Evolutionary conservation across 2,329 filamentous ascomycete genomes (phyloP), one percentile per base, ranked within the genome.

Genomic region (Alternaria longipes): DNA sequence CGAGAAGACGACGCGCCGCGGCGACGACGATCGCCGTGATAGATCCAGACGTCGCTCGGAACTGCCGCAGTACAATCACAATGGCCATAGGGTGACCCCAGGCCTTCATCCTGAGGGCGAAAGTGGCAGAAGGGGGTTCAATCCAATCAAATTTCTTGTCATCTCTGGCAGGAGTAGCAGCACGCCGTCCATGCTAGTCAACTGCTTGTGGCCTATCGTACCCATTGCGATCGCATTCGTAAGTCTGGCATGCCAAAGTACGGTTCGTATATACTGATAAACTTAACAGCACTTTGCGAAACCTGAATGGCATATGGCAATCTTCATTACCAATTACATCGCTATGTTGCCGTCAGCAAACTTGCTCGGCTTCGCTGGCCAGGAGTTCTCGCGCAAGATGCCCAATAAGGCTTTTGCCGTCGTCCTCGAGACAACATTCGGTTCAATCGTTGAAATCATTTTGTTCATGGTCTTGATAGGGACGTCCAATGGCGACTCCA

Each of bases 331-430:
- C 59, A 89, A 89, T 49, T 93, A 93, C 74, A 85, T 93, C 62
- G 90, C 90, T 67, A 93, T 93, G 89, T 83, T 93, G 2, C 91
- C 91, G 0, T 88, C 89, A 49, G 91, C 91, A 57, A 93, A 93
- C 71, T 77, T 92, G 59, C 85, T 93, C 54, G 91, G 91, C 0
- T 93, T 93, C 70, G 88, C 90, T 6, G 90, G 90, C 14, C 87
- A 90, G 65, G 89, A 92, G 74, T 79, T 92, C 61, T 87, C 90
- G 1, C 85, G 89, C 62, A 94, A 94, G 79, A 79, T 94, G 58
- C 91, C 90, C 32, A 70, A 73, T 40, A 91, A 91, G 71, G 90
- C 92, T 8, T 78, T 89, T 50, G 89, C 89, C 26, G 84, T 91
- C 11, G 76, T 91, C 44, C 63, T 86, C 9, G 85, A 87, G 69